These are phyloP conservation scores for Candida khao-thaluensis DNA, from an alignment of 805 yeast genomes.

Conservation along the genomic window DNA sequence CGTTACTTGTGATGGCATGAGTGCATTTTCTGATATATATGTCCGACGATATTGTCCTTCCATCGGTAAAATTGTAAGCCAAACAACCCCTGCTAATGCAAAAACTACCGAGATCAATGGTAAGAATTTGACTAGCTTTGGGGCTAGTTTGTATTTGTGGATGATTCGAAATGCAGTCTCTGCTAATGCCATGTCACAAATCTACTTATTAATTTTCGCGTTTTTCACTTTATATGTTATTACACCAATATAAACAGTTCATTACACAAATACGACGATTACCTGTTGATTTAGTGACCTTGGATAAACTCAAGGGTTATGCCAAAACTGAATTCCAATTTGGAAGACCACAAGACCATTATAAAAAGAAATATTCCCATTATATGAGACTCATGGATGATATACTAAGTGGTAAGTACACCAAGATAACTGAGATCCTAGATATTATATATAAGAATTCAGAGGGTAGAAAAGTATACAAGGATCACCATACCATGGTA, in stretches of 20 bases:
- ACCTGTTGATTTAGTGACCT: slow-evolving; percentile 26
- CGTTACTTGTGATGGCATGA: slow-evolving; percentile 94
- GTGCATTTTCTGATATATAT: slow-evolving; percentile 91
- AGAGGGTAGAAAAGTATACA: slow-evolving; percentile 5
- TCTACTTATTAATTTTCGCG: neutral
- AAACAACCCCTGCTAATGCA: slow-evolving; percentile 33
- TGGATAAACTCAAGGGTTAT: slow-evolving; percentile 7
- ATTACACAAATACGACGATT: slow-evolving; percentile 26
- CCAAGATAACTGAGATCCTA: slow-evolving; percentile 22
- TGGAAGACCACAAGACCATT: neutral
- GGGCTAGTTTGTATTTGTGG: slow-evolving; percentile 40
- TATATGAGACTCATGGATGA: slow-evolving; percentile 21
- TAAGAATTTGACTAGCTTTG: slow-evolving; percentile 31
- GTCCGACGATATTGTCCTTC: slow-evolving; percentile 82
- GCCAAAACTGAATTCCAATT: slow-evolving; percentile 14
- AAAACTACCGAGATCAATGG: slow-evolving; percentile 35
- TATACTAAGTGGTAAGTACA: slow-evolving; percentile 27
- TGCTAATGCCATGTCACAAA: slow-evolving; percentile 41
- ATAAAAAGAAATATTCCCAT: slow-evolving; percentile 16
- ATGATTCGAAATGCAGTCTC: slow-evolving; percentile 39
- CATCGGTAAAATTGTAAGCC: slow-evolving; percentile 65
- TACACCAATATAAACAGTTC: slow-evolving; percentile 21
- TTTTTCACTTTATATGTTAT: neutral
- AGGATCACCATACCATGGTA: slow-evolving; percentile 21
- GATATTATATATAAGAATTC: slow-evolving; percentile 27